Conservation (phyloP, 176 grass and related monocot genomes). For the Phyllostachys edulis region DNA sequence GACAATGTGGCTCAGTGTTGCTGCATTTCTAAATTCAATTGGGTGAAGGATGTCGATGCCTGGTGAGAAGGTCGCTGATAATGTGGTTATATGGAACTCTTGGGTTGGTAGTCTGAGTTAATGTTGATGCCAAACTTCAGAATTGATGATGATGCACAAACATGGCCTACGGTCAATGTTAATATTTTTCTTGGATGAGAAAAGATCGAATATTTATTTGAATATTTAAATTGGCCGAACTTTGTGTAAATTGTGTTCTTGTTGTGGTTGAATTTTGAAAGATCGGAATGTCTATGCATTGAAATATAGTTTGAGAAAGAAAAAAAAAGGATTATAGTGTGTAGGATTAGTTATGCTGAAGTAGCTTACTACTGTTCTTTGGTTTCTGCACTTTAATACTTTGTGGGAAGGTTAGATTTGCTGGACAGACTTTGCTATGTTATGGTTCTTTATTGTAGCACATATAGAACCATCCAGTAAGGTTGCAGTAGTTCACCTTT, state of each 20-base stretch:
- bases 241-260: not conserved
- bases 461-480: conserved; percentile 13
- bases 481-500: not conserved
- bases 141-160: not conserved
- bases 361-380: not conserved
- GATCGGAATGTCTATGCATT: not conserved
- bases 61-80: not conserved
- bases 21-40: not conserved
- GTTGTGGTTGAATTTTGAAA: not conserved
- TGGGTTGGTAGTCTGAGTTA: not conserved
- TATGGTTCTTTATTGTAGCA: not conserved
- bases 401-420: not conserved
- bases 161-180: not conserved
- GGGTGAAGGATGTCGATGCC: not conserved
- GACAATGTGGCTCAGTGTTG: conserved; percentile 21
- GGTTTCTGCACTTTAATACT: not conserved
- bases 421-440: not conserved
- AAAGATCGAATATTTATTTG: not conserved
- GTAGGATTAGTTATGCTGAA: not conserved
- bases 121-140: not conserved
- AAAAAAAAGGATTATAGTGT: not conserved
- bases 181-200: not conserved
- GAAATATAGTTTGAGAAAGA: not conserved
- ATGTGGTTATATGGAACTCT: not conserved
- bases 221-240: not conserved